Conservation (phyloP, 2,329 filamentous ascomycete species). For the Ophiostoma piceae region DNA sequence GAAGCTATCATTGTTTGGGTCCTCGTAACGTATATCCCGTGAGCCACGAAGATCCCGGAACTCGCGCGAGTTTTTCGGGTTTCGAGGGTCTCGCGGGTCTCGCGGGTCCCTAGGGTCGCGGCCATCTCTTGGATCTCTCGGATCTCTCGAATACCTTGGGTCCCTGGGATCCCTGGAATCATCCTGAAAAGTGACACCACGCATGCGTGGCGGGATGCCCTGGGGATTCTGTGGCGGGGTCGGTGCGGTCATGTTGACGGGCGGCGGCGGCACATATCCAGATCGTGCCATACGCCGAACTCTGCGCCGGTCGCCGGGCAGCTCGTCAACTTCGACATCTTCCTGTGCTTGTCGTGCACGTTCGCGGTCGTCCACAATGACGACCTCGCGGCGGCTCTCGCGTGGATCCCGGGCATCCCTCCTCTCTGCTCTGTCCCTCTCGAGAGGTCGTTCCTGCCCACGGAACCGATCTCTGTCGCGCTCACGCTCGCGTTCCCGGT, state of each 20-base stretch:
- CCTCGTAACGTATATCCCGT: conserved; percentile 14
- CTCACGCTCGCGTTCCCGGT: not conserved
- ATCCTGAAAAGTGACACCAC: conserved; percentile 16
- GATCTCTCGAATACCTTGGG: not conserved
- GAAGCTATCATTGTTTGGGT: conserved; percentile 11
- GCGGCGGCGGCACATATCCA: conserved; percentile 8
- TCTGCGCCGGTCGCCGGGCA: not conserved
- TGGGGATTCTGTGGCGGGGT: conserved; percentile 12
- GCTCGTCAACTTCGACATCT: not conserved
- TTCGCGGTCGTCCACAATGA: not conserved
- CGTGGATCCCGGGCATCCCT: not conserved
- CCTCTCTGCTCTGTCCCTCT: conserved; percentile 1
- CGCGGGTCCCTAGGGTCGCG: not conserved
- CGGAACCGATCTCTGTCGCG: not conserved
- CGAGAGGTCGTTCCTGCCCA: not conserved
- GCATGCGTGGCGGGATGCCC: conserved; percentile 1
- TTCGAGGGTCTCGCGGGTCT: conserved; percentile 1
- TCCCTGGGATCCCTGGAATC: not conserved
- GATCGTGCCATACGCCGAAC: conserved; percentile 9
- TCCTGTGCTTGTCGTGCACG: not conserved
- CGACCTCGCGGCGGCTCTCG: not conserved
- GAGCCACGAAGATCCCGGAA: conserved; percentile 17
- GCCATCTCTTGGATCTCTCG: not conserved
- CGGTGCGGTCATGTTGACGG: conserved; percentile 12
- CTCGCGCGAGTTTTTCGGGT: conserved; percentile 8